Conservation (phyloP, 106 monocot genomes). For the Gastrodia elata region DNA sequence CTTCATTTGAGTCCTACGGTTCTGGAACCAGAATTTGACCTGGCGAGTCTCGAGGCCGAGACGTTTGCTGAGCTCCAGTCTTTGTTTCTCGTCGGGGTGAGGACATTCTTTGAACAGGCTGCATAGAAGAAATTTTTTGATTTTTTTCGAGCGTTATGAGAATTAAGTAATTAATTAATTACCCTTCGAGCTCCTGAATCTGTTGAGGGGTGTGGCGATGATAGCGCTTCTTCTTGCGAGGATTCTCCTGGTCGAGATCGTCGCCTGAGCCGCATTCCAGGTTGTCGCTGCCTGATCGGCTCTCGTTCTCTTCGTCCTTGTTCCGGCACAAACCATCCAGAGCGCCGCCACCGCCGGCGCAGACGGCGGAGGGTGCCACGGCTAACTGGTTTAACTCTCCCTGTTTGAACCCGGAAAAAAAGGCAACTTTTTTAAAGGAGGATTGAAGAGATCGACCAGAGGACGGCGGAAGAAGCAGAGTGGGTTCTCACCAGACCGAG, state of each 20-base stretch:
- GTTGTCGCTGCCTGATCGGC: slow-evolving; percentile 39
- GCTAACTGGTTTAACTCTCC: slow-evolving; percentile 1
- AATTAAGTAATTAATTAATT: background rate
- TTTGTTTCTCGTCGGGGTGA: slow-evolving; percentile 13
- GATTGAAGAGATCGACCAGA: background rate
- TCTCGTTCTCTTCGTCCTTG: slow-evolving; percentile 40
- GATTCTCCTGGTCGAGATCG: slow-evolving; percentile 47
- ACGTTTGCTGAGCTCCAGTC: slow-evolving; percentile 4
- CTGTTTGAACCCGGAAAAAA: slow-evolving; percentile 7
- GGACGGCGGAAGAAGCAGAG: background rate
- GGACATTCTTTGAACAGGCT: slow-evolving; percentile 16
- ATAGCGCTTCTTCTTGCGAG: slow-evolving; percentile 70
- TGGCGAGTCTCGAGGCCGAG: slow-evolving; percentile 7
- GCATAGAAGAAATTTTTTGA: background rate
- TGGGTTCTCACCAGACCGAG: slow-evolving; percentile 23
- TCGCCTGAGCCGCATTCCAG: slow-evolving; percentile 59
- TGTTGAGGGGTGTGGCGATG: slow-evolving; percentile 91
- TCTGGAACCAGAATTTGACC: slow-evolving; percentile 18
- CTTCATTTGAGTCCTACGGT: slow-evolving; percentile 14
- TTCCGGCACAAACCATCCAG: slow-evolving; percentile 1
- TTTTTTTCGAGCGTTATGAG: background rate
- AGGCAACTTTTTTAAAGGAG: background rate
- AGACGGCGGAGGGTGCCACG: background rate
- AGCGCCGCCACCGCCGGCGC: background rate
- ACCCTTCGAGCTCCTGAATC: slow-evolving; percentile 93